A percentile compares a stretch with the other conserved stretches of the same genome.
These are phyloP conservation scores for Colletotrichum liaoningense DNA, from an alignment of 2,329 filamentous ascomycete genomes.

Conservation along the genomic window DNA sequence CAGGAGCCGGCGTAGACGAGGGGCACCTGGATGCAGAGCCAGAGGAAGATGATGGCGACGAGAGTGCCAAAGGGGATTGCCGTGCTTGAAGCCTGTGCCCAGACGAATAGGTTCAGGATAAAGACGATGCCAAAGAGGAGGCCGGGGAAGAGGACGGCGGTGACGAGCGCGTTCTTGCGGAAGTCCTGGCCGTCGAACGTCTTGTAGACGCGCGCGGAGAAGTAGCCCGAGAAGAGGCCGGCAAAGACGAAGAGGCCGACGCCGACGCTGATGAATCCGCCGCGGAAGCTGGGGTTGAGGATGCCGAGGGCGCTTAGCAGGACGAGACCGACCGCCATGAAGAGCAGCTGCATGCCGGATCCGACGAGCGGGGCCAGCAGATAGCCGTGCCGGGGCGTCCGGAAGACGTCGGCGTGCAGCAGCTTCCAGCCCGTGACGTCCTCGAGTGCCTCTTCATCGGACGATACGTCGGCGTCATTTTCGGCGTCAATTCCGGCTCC, in stretches of 20 bases:
- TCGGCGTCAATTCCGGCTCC: slow-evolving; percentile 59
- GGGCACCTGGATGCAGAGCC: slow-evolving; percentile 88
- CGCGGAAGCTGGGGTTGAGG: slow-evolving; percentile 88
- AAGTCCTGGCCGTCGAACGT: slow-evolving; percentile 83
- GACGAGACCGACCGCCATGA: slow-evolving; percentile 81
- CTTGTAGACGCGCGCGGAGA: slow-evolving; percentile 84
- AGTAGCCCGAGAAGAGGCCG: slow-evolving; percentile 87
- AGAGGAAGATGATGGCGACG: slow-evolving; percentile 77
- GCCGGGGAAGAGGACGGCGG: slow-evolving; percentile 82
- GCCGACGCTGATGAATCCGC: slow-evolving; percentile 87
- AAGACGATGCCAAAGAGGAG: slow-evolving; percentile 81
- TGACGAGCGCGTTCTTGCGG: slow-evolving; percentile 81
- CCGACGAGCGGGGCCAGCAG: slow-evolving; percentile 85
- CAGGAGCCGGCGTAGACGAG: slow-evolving; percentile 85
- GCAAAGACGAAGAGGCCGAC: slow-evolving; percentile 86
- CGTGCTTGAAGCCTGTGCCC: slow-evolving; percentile 89
- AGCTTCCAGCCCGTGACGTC: slow-evolving; percentile 91
- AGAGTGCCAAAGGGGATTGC: slow-evolving; percentile 87
- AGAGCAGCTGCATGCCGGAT: slow-evolving; percentile 87
- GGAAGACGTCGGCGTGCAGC: slow-evolving; percentile 88
- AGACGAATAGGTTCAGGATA: slow-evolving; percentile 88
- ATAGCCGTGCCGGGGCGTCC: slow-evolving; percentile 75
- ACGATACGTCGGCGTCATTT: slow-evolving; percentile 66
- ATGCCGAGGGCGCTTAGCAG: slow-evolving; percentile 80
- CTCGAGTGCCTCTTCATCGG: slow-evolving; percentile 79